These are phyloP conservation scores for Flueggea neowawraea DNA, from an alignment of 441 rosid species.

Conservation along the genomic window DNA sequence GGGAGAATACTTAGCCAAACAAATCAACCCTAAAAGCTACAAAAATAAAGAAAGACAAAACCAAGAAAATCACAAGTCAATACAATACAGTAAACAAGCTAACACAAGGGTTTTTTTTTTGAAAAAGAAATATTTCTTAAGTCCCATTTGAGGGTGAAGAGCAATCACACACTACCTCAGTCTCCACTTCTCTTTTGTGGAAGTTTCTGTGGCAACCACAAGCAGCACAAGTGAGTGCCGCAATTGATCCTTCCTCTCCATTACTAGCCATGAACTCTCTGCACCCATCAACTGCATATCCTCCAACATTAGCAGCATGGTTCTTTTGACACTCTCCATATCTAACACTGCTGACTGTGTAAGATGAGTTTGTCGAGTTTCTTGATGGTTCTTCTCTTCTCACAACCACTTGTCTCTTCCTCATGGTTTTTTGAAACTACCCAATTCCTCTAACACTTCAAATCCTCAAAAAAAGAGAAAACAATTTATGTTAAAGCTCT, in stretches of 20 bases:
- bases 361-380: conserved; percentile 35
- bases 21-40: conserved; percentile 16
- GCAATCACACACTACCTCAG: conserved; percentile 47
- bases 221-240: conserved; percentile 84
- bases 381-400: conserved; percentile 58
- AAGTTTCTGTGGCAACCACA: conserved; percentile 95
- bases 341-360: conserved; percentile 42
- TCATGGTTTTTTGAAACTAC: conserved; percentile 23
- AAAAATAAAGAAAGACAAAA: conserved; percentile 1
- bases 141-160: conserved; percentile 39
- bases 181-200: conserved; percentile 54
- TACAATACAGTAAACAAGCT: conserved; percentile 1
- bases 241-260: conserved; percentile 54
- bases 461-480: not conserved
- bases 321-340: conserved; percentile 96
- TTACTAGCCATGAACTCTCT: conserved; percentile 87
- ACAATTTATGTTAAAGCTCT: too few species aligned
- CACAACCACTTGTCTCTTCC: conserved; percentile 67
- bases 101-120: not conserved
- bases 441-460: not conserved
- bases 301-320: conserved; percentile 85
- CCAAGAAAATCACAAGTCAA: not conserved
- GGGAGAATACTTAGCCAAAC: not conserved
- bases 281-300: conserved; percentile 96
- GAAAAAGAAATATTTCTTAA: not conserved